A percentile compares a stretch with the other conserved stretches of the same genome.
phyloP scores from a whole-genome alignment of 2,329 filamentous ascomycete species.

The Ceratocystiopsis minuta region DNA sequence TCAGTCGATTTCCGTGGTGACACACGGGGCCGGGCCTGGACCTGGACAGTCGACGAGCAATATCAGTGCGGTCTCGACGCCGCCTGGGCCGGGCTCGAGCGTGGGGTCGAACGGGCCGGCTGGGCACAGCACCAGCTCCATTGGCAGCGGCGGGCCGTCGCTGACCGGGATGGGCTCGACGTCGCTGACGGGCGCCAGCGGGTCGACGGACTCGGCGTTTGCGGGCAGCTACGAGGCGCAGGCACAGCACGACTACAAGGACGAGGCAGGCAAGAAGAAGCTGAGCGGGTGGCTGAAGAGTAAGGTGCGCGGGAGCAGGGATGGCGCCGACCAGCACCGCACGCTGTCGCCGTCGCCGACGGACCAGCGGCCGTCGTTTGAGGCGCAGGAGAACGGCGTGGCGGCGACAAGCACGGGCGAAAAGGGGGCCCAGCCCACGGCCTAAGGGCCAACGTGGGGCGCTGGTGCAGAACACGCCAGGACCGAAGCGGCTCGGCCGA shows the following conservation, averaged over 20 bases:
- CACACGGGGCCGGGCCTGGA: not conserved
- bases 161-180: conserved; percentile 16
- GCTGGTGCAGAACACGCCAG: not conserved
- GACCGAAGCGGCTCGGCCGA: not conserved
- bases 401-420: not conserved
- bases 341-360: conserved; percentile 34
- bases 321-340: conserved; percentile 34
- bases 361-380: not conserved
- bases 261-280: conserved; percentile 26
- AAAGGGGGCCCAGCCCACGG: no score
- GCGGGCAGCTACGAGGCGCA: conserved; percentile 20
- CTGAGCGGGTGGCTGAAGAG: conserved; percentile 40
- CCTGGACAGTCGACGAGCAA: conserved; percentile 3
- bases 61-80: conserved; percentile 2
- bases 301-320: conserved; percentile 33
- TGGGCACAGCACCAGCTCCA: conserved; percentile 47
- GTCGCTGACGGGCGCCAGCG: conserved; percentile 33
- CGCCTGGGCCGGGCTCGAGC: conserved; percentile 22
- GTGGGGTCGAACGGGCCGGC: conserved; percentile 46
- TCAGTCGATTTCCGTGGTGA: no score
- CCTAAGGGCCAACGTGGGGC: no score
- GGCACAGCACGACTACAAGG: conserved; percentile 24
- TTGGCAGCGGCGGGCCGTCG: conserved; percentile 37
- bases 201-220: conserved; percentile 28
- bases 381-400: not conserved